phyloP scores from a whole-genome alignment of 1,284 basidiomycete genomes.

The Leucoagaricus sp. region DNA sequence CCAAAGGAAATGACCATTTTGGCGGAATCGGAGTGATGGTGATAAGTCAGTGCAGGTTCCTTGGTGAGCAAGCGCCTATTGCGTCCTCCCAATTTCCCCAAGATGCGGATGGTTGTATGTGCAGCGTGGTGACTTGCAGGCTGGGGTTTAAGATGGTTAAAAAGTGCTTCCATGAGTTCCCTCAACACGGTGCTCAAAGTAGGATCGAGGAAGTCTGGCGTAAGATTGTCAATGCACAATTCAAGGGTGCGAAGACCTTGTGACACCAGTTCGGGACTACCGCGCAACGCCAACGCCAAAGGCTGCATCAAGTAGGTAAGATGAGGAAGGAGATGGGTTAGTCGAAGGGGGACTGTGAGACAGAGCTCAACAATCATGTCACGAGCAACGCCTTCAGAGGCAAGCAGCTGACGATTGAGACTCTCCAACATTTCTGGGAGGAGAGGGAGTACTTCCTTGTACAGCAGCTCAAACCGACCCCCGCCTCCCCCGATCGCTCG shows the following conservation, averaged over 20 bases:
- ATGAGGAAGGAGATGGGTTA: slow-evolving; percentile 96
- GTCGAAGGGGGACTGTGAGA: slow-evolving; percentile 93
- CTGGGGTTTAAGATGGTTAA: slow-evolving; percentile 87
- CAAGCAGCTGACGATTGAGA: slow-evolving; percentile 87
- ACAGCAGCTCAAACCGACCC: slow-evolving; percentile 92
- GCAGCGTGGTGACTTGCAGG: slow-evolving; percentile 92
- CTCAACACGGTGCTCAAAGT: slow-evolving; percentile 92
- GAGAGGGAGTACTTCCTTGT: slow-evolving; percentile 96
- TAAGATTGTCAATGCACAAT: slow-evolving; percentile 99
- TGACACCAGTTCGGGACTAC: slow-evolving; percentile 87
- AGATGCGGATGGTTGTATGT: slow-evolving; percentile 94
- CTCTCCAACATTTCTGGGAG: slow-evolving; percentile 97
- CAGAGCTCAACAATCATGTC: slow-evolving; percentile 98
- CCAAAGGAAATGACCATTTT: slow-evolving; percentile 77
- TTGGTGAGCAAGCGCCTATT: slow-evolving; percentile 89
- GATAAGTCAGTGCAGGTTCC: slow-evolving; percentile 78
- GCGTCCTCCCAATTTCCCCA: slow-evolving; percentile 96
- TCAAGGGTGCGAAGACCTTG: slow-evolving; percentile 97
- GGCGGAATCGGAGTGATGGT: slow-evolving; percentile 67
- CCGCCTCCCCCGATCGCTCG: slow-evolving; percentile 95
- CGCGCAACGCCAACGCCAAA: slow-evolving; percentile 88
- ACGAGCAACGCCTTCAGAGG: slow-evolving; percentile 74
- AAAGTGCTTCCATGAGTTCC: slow-evolving; percentile 94
- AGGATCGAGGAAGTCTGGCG: slow-evolving; percentile 97
- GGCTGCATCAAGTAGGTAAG: slow-evolving; percentile 97